Evolutionary conservation across 768 basidiomycete species (phyloP).

Genomic region (Lactarius tabidus): DNA sequence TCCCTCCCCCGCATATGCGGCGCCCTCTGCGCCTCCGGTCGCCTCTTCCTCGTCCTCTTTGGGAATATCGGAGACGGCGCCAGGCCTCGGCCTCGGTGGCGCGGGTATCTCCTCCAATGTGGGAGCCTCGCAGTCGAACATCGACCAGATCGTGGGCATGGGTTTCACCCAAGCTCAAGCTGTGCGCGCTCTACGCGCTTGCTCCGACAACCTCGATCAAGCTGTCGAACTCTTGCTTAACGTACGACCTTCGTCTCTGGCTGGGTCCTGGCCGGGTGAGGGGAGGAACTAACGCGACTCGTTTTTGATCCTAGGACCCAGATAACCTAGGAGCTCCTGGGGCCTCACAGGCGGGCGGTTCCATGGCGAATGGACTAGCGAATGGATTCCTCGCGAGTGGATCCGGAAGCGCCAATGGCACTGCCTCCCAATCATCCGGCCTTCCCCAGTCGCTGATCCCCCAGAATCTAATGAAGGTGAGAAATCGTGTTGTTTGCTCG

Average conservation of each 20-base stretch:
- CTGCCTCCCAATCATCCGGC: constrained; percentile 34
- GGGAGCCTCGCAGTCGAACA: constrained; percentile 63
- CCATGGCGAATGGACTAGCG: too few species aligned
- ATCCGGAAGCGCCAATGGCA: constrained; percentile 30
- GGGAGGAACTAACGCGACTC: constrained; percentile 13
- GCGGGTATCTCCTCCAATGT: constrained; percentile 67
- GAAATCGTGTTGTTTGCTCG: constrained; percentile 13
- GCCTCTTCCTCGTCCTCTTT: constrained; percentile 32
- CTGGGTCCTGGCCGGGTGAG: background rate
- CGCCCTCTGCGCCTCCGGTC: constrained; percentile 32
- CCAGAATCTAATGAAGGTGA: constrained; percentile 83
- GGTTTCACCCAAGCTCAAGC: constrained; percentile 88
- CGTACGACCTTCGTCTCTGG: constrained; percentile 53
- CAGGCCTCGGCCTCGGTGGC: constrained; percentile 40
- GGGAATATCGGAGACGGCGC: constrained; percentile 29
- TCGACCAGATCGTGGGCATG: constrained; percentile 87
- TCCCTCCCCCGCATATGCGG: constrained; percentile 29
- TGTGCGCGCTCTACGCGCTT: constrained; percentile 78
- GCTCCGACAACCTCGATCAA: constrained; percentile 93
- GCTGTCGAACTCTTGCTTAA: constrained; percentile 95
- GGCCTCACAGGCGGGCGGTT: constrained; percentile 29
- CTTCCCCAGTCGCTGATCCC: constrained; percentile 41
- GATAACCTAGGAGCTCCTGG: constrained; percentile 50
- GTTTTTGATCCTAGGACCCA: constrained; percentile 55
- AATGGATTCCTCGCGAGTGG: constrained; percentile 16